A percentile compares a stretch with the other conserved stretches of the same genome.
phyloP scores from a whole-genome alignment of 192 early-diverging fungal genomes.

The Coemansia sp. region DNA sequence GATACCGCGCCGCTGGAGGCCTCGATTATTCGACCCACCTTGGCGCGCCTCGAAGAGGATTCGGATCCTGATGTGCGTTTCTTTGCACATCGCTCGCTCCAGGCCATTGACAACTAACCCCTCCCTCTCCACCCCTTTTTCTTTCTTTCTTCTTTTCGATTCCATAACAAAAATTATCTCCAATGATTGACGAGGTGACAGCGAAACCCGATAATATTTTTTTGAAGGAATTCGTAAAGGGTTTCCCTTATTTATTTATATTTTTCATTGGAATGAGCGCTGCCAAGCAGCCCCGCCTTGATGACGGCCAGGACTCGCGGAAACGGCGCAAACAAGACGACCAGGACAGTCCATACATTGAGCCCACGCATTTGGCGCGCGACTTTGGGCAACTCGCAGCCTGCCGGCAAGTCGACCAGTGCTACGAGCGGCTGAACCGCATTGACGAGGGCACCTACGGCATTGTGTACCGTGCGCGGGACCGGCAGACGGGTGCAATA shows the following conservation, averaged over 20 bases:
- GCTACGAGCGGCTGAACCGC: slow-evolving; percentile 90
- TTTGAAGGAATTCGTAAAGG: too few relatives aligned
- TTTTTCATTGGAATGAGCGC: neutral
- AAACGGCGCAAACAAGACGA: slow-evolving; percentile 7
- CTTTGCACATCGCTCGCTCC: slow-evolving; percentile 78
- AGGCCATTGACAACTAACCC: slow-evolving; percentile 12
- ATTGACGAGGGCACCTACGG: slow-evolving; percentile 98
- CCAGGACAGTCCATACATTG: neutral
- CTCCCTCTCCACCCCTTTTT: neutral
- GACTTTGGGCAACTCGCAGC: slow-evolving; percentile 12
- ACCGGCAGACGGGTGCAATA: slow-evolving; percentile 73
- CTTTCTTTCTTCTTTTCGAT: neutral
- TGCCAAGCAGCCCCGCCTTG: neutral
- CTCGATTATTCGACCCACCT: slow-evolving; percentile 74
- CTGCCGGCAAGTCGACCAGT: slow-evolving; percentile 38
- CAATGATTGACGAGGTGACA: too few relatives aligned
- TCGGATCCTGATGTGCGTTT: slow-evolving; percentile 91
- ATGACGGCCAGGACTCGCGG: neutral
- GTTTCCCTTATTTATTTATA: too few relatives aligned
- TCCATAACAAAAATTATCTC: neutral
- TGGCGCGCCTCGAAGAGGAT: slow-evolving; percentile 84
- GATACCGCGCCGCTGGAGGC: slow-evolving; percentile 62
- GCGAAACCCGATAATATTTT: neutral
- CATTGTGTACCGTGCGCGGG: slow-evolving; percentile 88
- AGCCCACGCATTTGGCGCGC: slow-evolving; percentile 21